Evolutionary conservation across 2,329 filamentous ascomycete genomes (phyloP), one percentile per base, ranked within the genome.

Genomic region (Botrytis squamosa): DNA sequence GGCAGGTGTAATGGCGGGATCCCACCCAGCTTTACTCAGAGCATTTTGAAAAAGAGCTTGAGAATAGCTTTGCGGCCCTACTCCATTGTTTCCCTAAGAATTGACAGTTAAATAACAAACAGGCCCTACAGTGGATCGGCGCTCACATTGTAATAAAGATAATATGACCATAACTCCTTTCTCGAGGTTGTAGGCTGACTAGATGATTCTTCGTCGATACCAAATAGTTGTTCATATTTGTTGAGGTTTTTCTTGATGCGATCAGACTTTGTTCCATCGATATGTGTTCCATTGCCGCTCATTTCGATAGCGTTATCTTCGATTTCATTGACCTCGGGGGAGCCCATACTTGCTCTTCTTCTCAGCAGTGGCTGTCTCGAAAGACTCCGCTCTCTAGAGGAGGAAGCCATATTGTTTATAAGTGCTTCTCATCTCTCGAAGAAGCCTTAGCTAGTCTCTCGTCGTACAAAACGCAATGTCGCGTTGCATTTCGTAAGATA

Each of bases 141-240:
- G 65, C 70, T 69, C 70, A 78, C 83, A 72, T 84, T 84, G 74
- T 83, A 84, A 73, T 84, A 84, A 20, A 84, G 81, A 74, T 84
- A 84, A 68, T 84, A 84, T 9, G 83, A 82, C 83, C 82, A 84
- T 6, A 84, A 75, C 70, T 84, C 83, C 74, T 79, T 82, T 29
- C 80, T 80, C 4, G 82, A 83, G 8, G 83, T 84, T 25, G 82
- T 83, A 12, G 83, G 83, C 68, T 83, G 82, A 12, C 81, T 78
- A 72, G 80, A 81, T 3, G 79, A 76, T 71, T 82, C 79, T 71
- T 82, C 82, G 67, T 82, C 81, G 4, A 81, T 78, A 6, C 81
- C 80, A 64, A 84, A 84, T 4, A 84, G 75, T 57, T 78, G 79
- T 59, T 83, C 81, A 73, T 82, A 83, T 68, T 79, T 81, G 4